Base-by-base conservation (phyloP, 1,284 basidiomycete genomes). In the Ceratobasidium theobromae region DNA sequence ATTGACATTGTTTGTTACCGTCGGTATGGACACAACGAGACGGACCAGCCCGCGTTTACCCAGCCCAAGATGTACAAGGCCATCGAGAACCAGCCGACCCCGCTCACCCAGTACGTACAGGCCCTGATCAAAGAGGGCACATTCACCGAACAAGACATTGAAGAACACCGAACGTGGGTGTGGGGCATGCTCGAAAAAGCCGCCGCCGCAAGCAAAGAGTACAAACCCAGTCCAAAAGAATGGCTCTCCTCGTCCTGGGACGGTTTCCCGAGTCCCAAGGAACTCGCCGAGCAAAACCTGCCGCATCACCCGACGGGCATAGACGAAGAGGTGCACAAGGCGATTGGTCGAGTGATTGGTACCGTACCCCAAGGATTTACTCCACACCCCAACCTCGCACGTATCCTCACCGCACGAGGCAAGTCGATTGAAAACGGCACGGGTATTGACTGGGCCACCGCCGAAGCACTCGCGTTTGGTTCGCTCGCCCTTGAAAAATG, bases 11-110 rank as follows among this genome's bases (percentile, higher is more conserved):
- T 99, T 70, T 99, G 97, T 81, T 99, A 98, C 82, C 91, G 97
- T 72, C 92, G 95, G 65, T 89, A 99, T 76, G 97, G 97, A 25
- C 97, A 99, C 81, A 99, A 99, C 78, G 97, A 99, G 80, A 98
- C 95, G 21, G 97, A 99, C 77, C 97, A 99, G 78, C 97, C 97
- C 21, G 91, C 87, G 76, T 99, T 99, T 82, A 99, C 97, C 21
- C 97, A 99, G 77, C 97, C 97, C 11, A 86, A 93, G 70, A 99
- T 99, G 96, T 99, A 99, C 83, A 85, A 95, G 77, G 94, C 94
- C 18, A 98, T 99, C 76, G 88, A 88, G 78, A 91, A 94, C 75
- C 95, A 99, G 79, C 91, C 91, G 3, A 93, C 95, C 1, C 88
- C 95, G 8, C 83, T 99, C 66, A 89, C 91, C 16, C 86, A 94